phyloP scores from a whole-genome alignment of 2,329 filamentous ascomycete genomes.

The Endoconidiophora polonica region DNA sequence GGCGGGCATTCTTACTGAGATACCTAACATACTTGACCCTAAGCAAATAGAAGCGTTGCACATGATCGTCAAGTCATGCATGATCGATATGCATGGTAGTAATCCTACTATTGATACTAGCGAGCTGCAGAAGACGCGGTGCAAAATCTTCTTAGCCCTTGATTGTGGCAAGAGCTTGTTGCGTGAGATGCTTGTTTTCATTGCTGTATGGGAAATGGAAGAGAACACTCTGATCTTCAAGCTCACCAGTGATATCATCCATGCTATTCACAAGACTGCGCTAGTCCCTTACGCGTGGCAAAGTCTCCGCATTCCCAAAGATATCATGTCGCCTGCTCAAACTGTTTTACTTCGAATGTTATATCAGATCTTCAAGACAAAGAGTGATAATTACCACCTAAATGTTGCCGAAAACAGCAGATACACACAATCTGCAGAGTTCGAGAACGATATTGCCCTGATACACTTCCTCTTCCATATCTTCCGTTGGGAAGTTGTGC shows the following conservation, averaged over 20 bases:
- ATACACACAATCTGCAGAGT: constrained; percentile 11
- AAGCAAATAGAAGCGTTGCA: constrained; percentile 91
- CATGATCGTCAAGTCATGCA: constrained; percentile 94
- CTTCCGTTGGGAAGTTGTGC: constrained; percentile 82
- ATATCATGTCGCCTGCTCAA: constrained; percentile 90
- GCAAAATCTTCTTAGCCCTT: constrained; percentile 74
- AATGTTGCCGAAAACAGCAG: constrained; percentile 5
- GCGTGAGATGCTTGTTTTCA: constrained; percentile 83
- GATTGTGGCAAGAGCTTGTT: constrained; percentile 83
- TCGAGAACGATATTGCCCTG: constrained; percentile 11
- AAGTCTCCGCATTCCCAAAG: constrained; percentile 78
- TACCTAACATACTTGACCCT: constrained; percentile 83
- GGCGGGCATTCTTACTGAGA: constrained; percentile 76
- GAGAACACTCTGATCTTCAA: constrained; percentile 92
- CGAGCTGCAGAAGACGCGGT: constrained; percentile 79
- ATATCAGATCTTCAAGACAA: constrained; percentile 12
- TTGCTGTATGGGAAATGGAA: constrained; percentile 89
- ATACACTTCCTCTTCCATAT: constrained; percentile 86
- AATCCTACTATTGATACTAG: constrained; percentile 22
- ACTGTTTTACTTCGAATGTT: constrained; percentile 82
- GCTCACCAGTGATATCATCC: constrained; percentile 89
- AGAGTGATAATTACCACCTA: constrained; percentile 6
- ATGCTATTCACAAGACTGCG: constrained; percentile 77
- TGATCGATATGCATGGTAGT: constrained; percentile 58
- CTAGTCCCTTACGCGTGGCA: constrained; percentile 87